Evolutionary conservation across 2,329 filamentous ascomycete genomes (phyloP), one percentile per base, ranked within the genome.

Genomic region (Colletotrichum chlorophyti): DNA sequence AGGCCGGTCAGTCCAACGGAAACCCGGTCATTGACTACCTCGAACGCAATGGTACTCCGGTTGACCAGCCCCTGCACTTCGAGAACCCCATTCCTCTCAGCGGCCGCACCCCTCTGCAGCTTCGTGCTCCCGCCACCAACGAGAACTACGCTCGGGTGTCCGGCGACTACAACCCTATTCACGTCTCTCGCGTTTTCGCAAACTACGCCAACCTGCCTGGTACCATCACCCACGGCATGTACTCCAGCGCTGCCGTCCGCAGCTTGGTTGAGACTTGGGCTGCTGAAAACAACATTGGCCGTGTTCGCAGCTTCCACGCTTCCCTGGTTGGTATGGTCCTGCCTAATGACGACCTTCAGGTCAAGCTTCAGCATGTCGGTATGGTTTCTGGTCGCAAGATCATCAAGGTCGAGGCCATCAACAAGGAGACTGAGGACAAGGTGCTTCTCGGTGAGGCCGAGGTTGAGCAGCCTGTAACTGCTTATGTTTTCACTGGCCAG

Each of bases 321-420:
- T 94, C 90, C 19, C 84, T 99, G 46, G 93, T 97, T n/a, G 95
- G 95, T 65, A 99, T 99, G 95, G 96, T 99, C 10, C 82, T 99
- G 61, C 95, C 95, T 52, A 96, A 98, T 66, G 96, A 99, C 70
- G 90, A 94, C 63, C 90, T 99, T 63, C 87, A 96, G 64, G 94
- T 99, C 69, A 96, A 93, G 78, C 85, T 99, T 49, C 91, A 97
- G 79, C 95, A 99, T 71, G 89, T 96, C 27, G 95, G 94, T 70
- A 99, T 99, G 95, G 91, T 99, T 61, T 89, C 91, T 69, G 95
- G 95, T 70, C 93, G 95, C 75, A 99, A 98, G 86, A 98, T 98
- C 76, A 95, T 99, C 83, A 98, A 97, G 82, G 92, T 99, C 47
- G 95, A 98, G 77, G 93, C 92, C 50, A 92, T 86, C 82, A 98